Evolutionary conservation across 2,329 filamentous ascomycete species (phyloP), one percentile per base, ranked within the genome.

Genomic region (Trematosphaeria pertusa): DNA sequence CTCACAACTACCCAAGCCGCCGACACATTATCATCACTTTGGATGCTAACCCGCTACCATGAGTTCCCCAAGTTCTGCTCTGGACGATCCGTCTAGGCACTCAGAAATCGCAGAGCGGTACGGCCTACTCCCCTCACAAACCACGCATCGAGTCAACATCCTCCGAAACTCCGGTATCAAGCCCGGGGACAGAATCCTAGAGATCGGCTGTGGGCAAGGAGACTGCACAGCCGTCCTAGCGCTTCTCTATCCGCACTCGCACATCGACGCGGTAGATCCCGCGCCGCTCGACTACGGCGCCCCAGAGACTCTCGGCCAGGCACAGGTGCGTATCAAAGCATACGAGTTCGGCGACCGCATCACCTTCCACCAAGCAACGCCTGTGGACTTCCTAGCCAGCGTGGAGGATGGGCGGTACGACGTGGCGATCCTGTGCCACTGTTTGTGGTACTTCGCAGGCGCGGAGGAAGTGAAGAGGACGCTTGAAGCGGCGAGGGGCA

Each of bases 151-250:
- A 12, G 8, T 28, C 24, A 28, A 28, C 12, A 28, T 28, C 24
- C 24, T 28, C 24, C 24, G 12, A 28, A 28, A 58, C 32, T 67
- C 52, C 54, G 45, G 47, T 9, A 56, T 67, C 11, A 26, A 33
- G 12, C 21, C 30, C 19, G 75, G 75, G 48, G 70, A 71, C 20
- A 73, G 70, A 3, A 62, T 84, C 5, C 73, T 86, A 1, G 83
- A 85, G 59, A 63, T 86, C 28, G 82, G 82, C 38, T 85, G 82
- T 63, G 83, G 82, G 1, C 83, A 85, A 54, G 83, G 82, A 2
- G 81, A 81, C 48, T 79, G 76, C 55, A 84, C 83, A 1, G 72
- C 76, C 9, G 78, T 77, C 2, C 74, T 85, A 14, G 82, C 82
- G 61, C 73, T 55, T 73, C 66, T 15, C 74, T 81, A 1, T 76